Conservation (phyloP, 805 yeast genomes). For the Candida xiaguanensis region DNA sequence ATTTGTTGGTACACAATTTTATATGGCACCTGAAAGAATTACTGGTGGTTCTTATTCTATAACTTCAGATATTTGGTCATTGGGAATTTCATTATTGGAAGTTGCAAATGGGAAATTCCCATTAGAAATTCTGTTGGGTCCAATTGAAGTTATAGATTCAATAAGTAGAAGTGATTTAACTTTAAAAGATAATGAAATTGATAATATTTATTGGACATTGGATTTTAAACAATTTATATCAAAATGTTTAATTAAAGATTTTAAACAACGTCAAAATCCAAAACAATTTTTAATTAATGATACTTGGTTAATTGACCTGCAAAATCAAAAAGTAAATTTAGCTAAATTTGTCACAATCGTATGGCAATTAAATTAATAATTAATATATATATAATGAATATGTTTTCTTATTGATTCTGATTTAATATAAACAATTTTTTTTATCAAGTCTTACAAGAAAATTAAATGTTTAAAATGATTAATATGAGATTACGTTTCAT, state of each 20-base stretch:
- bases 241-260: constrained; percentile 77
- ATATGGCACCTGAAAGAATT: constrained; percentile 98
- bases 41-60: constrained; percentile 95
- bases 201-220: constrained; percentile 75
- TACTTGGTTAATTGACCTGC: constrained; percentile 88
- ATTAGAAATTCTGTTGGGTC: constrained; percentile 32
- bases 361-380: constrained; percentile 40
- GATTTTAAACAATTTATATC: constrained; percentile 79
- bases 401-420: not conserved
- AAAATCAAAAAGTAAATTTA: constrained; percentile 73
- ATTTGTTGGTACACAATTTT: constrained; percentile 94
- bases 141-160: constrained; percentile 79
- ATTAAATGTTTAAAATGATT: too few relatives aligned
- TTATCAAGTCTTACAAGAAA: too few relatives aligned
- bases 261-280: constrained; percentile 82
- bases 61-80: constrained; percentile 94
- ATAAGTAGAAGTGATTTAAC: constrained; percentile 82
- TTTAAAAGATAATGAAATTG: constrained; percentile 70
- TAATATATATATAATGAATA: not conserved
- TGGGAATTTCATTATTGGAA: constrained; percentile 77
- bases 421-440: too few relatives aligned
- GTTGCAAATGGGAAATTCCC: constrained; percentile 94
- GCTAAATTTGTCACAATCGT: constrained; percentile 74
- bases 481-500: too few relatives aligned
- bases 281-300: constrained; percentile 80